These are phyloP conservation scores for Rhizopogon vinicolor DNA, from an alignment of 768 basidiomycete species.

Conservation along the genomic window DNA sequence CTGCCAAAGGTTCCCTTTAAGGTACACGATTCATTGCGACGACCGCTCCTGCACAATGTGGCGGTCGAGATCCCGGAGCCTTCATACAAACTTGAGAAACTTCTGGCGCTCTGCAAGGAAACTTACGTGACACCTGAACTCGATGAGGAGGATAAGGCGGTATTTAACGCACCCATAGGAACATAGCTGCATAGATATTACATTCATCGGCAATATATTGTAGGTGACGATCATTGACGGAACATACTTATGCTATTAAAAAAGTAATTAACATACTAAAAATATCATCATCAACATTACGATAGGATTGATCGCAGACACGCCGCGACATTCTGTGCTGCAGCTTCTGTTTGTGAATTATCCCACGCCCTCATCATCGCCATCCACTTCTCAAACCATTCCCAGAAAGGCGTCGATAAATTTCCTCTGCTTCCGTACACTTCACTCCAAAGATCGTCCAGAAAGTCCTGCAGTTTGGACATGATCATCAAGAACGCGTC, in stretches of 20 bases:
- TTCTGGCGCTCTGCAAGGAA: conserved; percentile 36
- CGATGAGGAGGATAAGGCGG: conserved; percentile 45
- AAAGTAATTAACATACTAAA: not conserved
- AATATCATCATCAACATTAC: conserved; percentile 1
- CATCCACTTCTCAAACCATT: conserved; percentile 1
- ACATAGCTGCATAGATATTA: not conserved
- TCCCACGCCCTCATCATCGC: conserved; percentile 1
- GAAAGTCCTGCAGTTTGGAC: not conserved
- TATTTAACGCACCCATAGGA: conserved; percentile 30
- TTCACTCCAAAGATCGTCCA: not conserved
- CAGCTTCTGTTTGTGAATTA: not conserved
- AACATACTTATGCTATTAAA: not conserved
- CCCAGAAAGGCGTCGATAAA: not conserved
- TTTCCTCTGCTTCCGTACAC: not conserved
- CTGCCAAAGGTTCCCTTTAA: conserved; percentile 33
- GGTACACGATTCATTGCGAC: conserved; percentile 37
- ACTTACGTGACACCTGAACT: conserved; percentile 40
- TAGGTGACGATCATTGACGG: conserved; percentile 8
- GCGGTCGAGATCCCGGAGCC: conserved; percentile 54
- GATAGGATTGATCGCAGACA: not conserved
- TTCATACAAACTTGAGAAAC: conserved; percentile 44
- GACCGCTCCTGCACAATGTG: conserved; percentile 7
- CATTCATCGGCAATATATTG: too few relatives aligned
- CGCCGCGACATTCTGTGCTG: not conserved
- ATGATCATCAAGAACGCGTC: not conserved